Evolutionary conservation across 2,329 filamentous ascomycete species (phyloP).

Genomic region (Claviceps pazoutovae): DNA sequence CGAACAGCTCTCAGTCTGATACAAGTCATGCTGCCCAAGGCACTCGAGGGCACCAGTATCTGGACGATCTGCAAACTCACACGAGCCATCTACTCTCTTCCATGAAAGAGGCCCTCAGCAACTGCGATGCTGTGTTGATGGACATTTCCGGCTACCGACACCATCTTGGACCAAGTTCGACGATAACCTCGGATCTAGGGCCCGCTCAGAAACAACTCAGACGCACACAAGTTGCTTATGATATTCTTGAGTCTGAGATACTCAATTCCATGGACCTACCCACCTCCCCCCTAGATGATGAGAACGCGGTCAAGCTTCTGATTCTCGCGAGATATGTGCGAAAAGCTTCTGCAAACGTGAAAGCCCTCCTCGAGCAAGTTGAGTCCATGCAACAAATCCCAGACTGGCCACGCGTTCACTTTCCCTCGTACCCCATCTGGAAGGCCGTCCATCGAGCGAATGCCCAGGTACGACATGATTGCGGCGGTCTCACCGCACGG

Average conservation of each 20-base stretch:
- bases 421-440: conserved; percentile 38
- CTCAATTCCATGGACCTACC: conserved; percentile 30
- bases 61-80: conserved; percentile 26
- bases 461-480: conserved; percentile 42
- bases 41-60: not conserved
- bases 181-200: conserved; percentile 28
- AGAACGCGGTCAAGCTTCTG: conserved; percentile 38
- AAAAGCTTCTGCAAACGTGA: conserved; percentile 34
- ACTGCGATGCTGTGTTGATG: conserved; percentile 40
- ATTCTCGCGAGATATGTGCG: conserved; percentile 41
- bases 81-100: conserved; percentile 31
- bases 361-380: conserved; percentile 32
- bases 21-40: not conserved
- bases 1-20: not conserved
- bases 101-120: conserved; percentile 29
- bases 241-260: conserved; percentile 31
- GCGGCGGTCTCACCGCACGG: conserved; percentile 42
- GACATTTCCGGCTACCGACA: conserved; percentile 35
- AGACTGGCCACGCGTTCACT: conserved; percentile 27
- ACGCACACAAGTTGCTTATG: conserved; percentile 30
- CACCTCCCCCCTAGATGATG: conserved; percentile 28
- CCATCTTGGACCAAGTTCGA: conserved; percentile 29
- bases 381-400: conserved; percentile 30
- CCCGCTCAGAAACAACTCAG: conserved; percentile 26
- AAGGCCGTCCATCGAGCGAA: conserved; percentile 42